Base-by-base conservation (phyloP, 441 rosid genomes). In the Cnidoscolus chayamansa region DNA sequence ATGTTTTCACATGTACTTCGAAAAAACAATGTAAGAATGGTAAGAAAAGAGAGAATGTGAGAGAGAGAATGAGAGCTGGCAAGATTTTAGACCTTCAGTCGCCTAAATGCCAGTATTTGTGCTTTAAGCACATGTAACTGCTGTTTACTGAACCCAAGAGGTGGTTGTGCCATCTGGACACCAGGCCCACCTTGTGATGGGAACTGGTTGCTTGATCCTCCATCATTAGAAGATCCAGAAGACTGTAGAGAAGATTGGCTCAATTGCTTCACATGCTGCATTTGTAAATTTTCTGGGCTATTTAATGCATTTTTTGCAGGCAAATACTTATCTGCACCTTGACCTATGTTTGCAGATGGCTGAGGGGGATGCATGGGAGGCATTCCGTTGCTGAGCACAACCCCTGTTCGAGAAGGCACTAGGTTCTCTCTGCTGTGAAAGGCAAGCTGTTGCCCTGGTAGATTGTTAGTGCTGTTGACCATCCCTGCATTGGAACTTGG, bases 41-140 rank as follows among this genome's bases (percentile, higher is more conserved):
- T 10, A 16, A 31, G 59, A 37, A 62, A 45, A 63, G 45, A 55
- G 4, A 70, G 64, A 59, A 60, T 50, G 65, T 65, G 63, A 66
- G 67, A 72, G 63, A 75, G 66, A 25, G 7, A 59, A 13, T 11
- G 3, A 76, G 67, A 63, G 51, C 71, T 40, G 7, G 45, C 7
- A 40, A 55, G n/a, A 37, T 25, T 57, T 32, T 65, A 77, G 73
- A 93, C 99, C 97, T 96, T 93, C 74, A 96, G 78, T 76, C 99
- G 89, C 82, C 98, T 87, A 78, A 96, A 96, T 74, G 98, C 99
- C 65, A 96, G 85, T 77, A 93, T 96, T 80, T 96, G 99, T 31
- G 98, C 99, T 85, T 96, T 96, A 64, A 94, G 98, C 77, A 93
- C 99, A 84, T 96, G 97, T 72, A 94, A 84, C 76, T 96, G 99